Base-by-base conservation (phyloP, 352 stramenopile species). In the Phytophthora hybrid region DNA sequence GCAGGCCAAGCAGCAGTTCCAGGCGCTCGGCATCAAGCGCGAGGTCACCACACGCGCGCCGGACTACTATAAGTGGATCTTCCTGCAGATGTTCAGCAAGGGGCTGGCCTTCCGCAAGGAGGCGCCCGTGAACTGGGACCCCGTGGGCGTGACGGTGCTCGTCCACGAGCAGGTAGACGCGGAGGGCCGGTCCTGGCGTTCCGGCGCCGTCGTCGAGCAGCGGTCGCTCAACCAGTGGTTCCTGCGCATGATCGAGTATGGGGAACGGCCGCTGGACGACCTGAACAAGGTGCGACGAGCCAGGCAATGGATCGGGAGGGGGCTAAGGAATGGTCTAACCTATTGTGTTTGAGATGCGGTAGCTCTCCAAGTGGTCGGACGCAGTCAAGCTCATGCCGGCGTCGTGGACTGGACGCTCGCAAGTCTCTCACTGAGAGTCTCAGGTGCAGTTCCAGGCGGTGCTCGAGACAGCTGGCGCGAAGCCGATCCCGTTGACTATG, bases 21-120 rank as follows among this genome's bases (percentile, higher is more conserved):
- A 98, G 81, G 92, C 92, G 68, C 87, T 99, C 18, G 98, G 98
- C 9, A 99, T 99, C 67, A 88, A 76, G 11, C 85, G 90, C 9
- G 98, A 99, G 73, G 76, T 99, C 51, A 97, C 96, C 9, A 99
- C 98, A 26, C 99, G 97, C 51, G 84, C 98, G 63, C 74, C 94
- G 6, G 92, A 97, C 49, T 99, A 99, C 83, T 98, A 99, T 69
- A 98, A 99, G 79, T 99, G 98, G 98, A 93, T 99, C 46, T 99
- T 99, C 75, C 78, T 99, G 26, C 89, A 99, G 79, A 86, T 99
- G 51, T 99, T 98, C 59, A 89, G 99, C 14, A 90, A 95, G 61
- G 97, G 97, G n/a, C 84, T 99, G 29, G 98, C 98, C 23, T 96
- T 95, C 61, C 97, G 98, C 60, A 98, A 97, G 59, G 89, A 98